Base-by-base conservation (phyloP, 768 basidiomycete species). In the Thelephora ganbajun region DNA sequence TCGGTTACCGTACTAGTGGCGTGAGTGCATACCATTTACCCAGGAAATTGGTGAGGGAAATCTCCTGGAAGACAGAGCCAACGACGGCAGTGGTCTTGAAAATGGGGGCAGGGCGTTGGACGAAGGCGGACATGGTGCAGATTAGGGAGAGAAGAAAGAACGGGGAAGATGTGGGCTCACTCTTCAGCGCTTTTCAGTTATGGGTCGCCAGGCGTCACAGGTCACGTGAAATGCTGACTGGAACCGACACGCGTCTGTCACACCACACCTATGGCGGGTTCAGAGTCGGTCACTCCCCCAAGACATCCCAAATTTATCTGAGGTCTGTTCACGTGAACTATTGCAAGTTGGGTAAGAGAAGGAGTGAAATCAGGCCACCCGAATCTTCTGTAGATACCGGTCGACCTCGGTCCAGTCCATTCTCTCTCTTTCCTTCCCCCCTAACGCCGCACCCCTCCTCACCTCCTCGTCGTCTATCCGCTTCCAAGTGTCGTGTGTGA, bases 71-170 rank as follows among this genome's bases (percentile, higher is more conserved):
- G 51, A 73, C 61, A 46, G 87, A 83, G 42, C 85, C 80, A 52
- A 78, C 68, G 56, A 94, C 83, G 53, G 81, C 78, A 35, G 79
- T 71, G 44, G 80, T 78, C 49, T 68, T 77, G 70, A 90, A 90
- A n/a, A 67, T 59, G 46, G 91, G 91, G 43, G 91, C 90, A 46
- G 88, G 83, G 54, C 78, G 82, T 70, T 92, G 90, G 56, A 94
- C 55, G 52, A 45, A 48, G 45, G 60, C 60, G 43, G 59, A 57
- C 60, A 61, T 61, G 44, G 47, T 46, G 39, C 22, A 41, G 43
- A 47, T 23, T 37, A 45, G 47, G 33, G 23, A 35, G 33, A 3
- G 35, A 26, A 48, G 46, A 34, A 18, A 33, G 19, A 44, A 44
- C 11, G 37, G 16, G 26, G 23, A 48, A 35, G 33, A 51, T 22